Conservation (phyloP, 2,329 filamentous ascomycete genomes). For the Aspergillus melleus region DNA sequence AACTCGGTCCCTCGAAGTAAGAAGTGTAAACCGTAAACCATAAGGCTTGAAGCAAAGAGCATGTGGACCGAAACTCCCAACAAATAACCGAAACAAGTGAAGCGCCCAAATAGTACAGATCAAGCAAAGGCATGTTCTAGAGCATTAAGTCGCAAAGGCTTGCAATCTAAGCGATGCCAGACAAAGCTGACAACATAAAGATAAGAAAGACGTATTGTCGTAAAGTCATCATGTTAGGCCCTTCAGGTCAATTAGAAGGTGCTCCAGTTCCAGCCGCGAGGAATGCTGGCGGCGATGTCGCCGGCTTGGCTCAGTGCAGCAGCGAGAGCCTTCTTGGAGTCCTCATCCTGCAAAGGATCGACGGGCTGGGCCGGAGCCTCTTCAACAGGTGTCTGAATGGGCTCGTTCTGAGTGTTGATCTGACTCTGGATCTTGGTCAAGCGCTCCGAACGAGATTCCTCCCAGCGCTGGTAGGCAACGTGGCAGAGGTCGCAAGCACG, state of each 20-base stretch:
- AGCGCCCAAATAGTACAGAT: conserved; percentile 6
- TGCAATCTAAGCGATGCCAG: background rate
- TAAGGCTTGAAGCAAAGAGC: background rate
- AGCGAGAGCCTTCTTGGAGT: conserved; percentile 20
- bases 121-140: conserved; percentile 17
- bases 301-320: conserved; percentile 28
- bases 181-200: background rate
- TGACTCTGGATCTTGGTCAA: conserved; percentile 52
- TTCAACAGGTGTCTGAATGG: conserved; percentile 22
- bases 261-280: conserved; percentile 63
- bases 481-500: conserved; percentile 63
- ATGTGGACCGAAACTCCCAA: conserved; percentile 17
- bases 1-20: conserved; percentile 3
- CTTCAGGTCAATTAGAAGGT: conserved; percentile 51
- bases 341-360: conserved; percentile 25
- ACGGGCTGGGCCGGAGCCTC: conserved; percentile 20
- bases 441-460: conserved; percentile 48
- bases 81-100: conserved; percentile 13
- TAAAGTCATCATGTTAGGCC: background rate
- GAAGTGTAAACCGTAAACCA: background rate
- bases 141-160: conserved; percentile 7
- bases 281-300: conserved; percentile 56
- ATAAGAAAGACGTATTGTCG: background rate
- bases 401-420: conserved; percentile 31
- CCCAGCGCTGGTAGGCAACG: conserved; percentile 59